These are phyloP conservation scores for Epichloe hybrida DNA, from an alignment of 2,329 filamentous ascomycete genomes.

Conservation along the genomic window DNA sequence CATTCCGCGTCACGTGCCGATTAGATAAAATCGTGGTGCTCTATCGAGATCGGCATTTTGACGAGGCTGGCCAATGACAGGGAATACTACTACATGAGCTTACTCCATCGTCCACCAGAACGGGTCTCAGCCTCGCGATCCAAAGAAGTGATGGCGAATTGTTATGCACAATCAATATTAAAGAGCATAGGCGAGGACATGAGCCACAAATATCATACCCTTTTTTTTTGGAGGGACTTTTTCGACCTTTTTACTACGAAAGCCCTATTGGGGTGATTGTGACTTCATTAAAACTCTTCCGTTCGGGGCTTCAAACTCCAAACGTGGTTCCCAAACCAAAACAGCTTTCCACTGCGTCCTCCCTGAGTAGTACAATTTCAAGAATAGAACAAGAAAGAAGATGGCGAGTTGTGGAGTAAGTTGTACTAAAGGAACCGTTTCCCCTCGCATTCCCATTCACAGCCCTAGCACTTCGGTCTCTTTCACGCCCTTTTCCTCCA, in stretches of 20 bases:
- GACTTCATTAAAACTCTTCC: neutral
- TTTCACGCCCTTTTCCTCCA: too few relatives aligned
- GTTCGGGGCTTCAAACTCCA: neutral
- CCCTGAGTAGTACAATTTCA: neutral
- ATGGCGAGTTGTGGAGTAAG: too few relatives aligned
- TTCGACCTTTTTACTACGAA: too few relatives aligned
- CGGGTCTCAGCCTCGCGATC: neutral
- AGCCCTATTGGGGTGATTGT: too few relatives aligned
- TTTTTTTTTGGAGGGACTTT: too few relatives aligned
- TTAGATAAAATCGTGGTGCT: conserved; percentile 9
- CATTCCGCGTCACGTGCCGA: conserved; percentile 22
- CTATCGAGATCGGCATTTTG: neutral
- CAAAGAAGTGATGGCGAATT: neutral
- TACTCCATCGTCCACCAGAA: neutral
- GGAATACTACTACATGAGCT: neutral
- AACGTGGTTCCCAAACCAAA: neutral
- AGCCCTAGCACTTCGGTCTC: neutral
- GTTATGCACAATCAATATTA: neutral
- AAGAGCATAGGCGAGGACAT: neutral
- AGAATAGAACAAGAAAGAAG: too few relatives aligned
- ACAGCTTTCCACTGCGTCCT: neutral
- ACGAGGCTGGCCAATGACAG: conserved; percentile 4
- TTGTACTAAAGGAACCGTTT: too few relatives aligned
- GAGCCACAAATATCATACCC: neutral
- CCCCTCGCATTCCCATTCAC: neutral